Evolutionary conservation across 371 early-diverging fungal genomes (phyloP), one percentile per base, ranked within the genome.

Genomic region (Mucor piriformis): DNA sequence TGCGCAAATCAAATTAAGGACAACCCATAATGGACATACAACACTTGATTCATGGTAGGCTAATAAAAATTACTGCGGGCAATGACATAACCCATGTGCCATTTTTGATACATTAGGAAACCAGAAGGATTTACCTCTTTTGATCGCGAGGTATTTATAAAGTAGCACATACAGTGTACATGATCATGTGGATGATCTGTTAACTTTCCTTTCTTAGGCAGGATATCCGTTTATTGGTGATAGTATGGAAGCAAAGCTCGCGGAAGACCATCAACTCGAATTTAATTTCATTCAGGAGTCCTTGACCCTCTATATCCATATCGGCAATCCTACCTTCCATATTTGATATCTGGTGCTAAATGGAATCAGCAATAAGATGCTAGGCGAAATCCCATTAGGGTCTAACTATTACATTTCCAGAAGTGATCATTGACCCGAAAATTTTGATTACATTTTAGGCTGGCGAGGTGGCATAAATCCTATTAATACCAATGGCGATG

Each of bases 71-170:
- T 21, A 54, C 20, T 20, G 46, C 6, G 8, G 43, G 21, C 7
- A 42, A 6, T 24, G 23, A 27, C 48, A 54, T 16, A 6, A 12
- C 69, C 27, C 65, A 68, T 35, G 47, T 84, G 15, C 84, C 84
- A 23, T 84, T 80, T 67, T 75, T 44, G 84, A 82, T 47, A 29
- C 78, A 16, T 66, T 73, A 53, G 84, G 83, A 2, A 71, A 77
- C 35, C 51, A 76, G 54, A 33, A 46, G 40, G 60, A 71, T 27
- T 62, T 68, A 8, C 63, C 63, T n/a, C 32, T 68, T 57, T 63
- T 16, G 68, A 68, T 50, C 33, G 24, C 0, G 21, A 37, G 27
- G 53, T 52, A n/a, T n/a, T n/a, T n/a, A n/a, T n/a, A n/a, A n/a
- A n/a, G n/a, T n/a, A n/a, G n/a, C n/a, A n/a, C n/a, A 4, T 29